Evolutionary conservation across 1,284 basidiomycete genomes (phyloP), one percentile per base, ranked within the genome.

Genomic region (Pseudozyma sp.): DNA sequence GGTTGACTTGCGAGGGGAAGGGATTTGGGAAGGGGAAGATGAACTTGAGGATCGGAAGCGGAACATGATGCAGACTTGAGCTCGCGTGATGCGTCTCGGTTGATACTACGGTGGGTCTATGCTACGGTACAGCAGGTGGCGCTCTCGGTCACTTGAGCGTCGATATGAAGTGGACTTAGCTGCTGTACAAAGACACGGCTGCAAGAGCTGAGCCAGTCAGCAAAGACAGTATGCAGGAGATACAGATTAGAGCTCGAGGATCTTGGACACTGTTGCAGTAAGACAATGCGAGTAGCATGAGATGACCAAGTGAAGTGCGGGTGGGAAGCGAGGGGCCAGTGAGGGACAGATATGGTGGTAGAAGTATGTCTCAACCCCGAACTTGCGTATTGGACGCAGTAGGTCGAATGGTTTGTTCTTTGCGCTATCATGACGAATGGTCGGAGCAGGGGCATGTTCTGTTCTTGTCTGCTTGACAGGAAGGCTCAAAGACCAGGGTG

Each of bases 331-430:
- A 12, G 34, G 19, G 11, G 36, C 40, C 31, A 40, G 38, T 5
- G 13, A 4, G 47, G 55, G 43, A 42, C 25, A 52, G 59, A 59
- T 61, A 62, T 55, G 57, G 50, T 54, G 63, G 63, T 66, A 71
- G 68, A 70, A 65, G 68, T 64, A 47, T 70, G 53, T 64, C 14
- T 61, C 68, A 70, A 70, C 68, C 58, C 68, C 62, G 62, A 70
- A 53, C 14, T 25, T 50, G 68, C 57, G 54, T 54, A 45, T 54
- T 38, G 51, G 54, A 47, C 65, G 68, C 45, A 34, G 38, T 43
- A 70, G 55, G 53, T 70, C 68, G 44, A 51, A 31, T 31, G 25
- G 25, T 60, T 44, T 48, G 36, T 52, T 59, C 57, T 47, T 16
- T 19, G n/a, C 10, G 21, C 42, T 12, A 52, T n/a, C n/a, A 39